Evolutionary conservation across 2,329 filamentous ascomycete species (phyloP), one percentile per base, ranked within the genome.

Genomic region (Trichophyton rubrum): DNA sequence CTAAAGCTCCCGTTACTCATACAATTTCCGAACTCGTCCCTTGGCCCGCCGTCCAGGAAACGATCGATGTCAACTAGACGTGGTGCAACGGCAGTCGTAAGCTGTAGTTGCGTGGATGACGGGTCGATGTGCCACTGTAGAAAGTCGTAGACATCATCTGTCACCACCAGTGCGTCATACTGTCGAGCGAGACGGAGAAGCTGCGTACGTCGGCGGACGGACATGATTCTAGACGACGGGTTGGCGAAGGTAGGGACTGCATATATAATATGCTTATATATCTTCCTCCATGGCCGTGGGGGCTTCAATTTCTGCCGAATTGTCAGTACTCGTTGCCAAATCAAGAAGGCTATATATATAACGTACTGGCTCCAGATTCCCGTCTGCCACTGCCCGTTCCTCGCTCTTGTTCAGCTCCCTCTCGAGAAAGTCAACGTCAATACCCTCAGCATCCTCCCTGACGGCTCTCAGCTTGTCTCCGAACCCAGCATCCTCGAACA

Each of bases 61-160:
- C 83, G 77, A 71, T 96, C 90, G 60, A 96, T 77, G 69, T 96
- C 90, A 17, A 89, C 84, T 0, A 96, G 77, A 0, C 90, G 83
- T 2, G 90, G 89, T 7, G 90, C 65, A 35, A 68, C n/a, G 17
- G 65, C 66, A 30, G 60, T 59, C 4, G 47, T 55, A 2, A 63
- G 43, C 38, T 58, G 41, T 1, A 58, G 51, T 27, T 30, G 59
- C 5, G 58, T 63, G 24, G 55, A 61, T 51, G 11, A 41, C 57
- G 66, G 41, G 51, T 74, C 69, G 0, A 77, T 67, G 1, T 83
- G 81, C 89, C 90, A 96, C 70, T 91, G 88, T 3, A 97, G 79
- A 65, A 92, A 87, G 71, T 97, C 92, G 70, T 99, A 99, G 8
- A 97, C 90, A 71, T 99, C 93, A 74, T 97, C 92, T 56, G 83